These are phyloP conservation scores for Neurospora africana DNA, from an alignment of 495 filamentous ascomycete species.

Conservation along the genomic window DNA sequence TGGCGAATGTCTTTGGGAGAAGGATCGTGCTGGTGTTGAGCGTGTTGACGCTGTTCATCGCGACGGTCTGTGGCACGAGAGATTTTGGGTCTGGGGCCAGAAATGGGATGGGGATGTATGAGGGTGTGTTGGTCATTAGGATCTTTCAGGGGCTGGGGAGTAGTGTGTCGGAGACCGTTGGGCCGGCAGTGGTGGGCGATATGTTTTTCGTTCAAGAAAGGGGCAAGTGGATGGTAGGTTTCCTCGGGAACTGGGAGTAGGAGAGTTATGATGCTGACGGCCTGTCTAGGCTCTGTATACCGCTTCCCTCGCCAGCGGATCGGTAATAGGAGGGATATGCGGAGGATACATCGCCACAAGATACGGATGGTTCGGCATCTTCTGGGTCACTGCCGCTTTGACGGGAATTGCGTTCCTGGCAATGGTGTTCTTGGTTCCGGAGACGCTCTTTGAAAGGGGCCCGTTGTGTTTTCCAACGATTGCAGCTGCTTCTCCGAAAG, in stretches of 20 bases:
- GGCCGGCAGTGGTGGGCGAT: conserved; percentile 43
- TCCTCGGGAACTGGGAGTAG: neutral
- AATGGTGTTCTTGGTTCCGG: conserved; percentile 42
- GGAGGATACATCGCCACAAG: conserved; percentile 38
- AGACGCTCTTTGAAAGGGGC: conserved; percentile 40
- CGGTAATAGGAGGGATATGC: conserved; percentile 35
- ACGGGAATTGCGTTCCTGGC: conserved; percentile 4
- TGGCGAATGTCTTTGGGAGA: conserved; percentile 48
- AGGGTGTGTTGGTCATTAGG: conserved; percentile 32
- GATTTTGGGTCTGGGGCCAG: neutral
- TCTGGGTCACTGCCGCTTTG: conserved; percentile 36
- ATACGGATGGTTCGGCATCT: conserved; percentile 34
- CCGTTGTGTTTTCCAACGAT: conserved; percentile 8
- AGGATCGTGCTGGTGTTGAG: conserved; percentile 43
- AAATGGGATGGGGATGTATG: neutral
- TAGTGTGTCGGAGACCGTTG: conserved; percentile 42
- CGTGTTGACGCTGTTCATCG: conserved; percentile 31
- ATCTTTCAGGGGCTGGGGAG: conserved; percentile 44
- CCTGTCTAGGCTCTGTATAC: conserved; percentile 38
- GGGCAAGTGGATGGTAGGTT: conserved; percentile 35
- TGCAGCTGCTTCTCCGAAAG: neutral
- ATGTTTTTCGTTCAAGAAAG: conserved; percentile 44
- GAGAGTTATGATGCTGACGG: neutral
- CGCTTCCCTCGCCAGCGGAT: conserved; percentile 39
- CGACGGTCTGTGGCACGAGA: conserved; percentile 36